phyloP scores from a whole-genome alignment of 306 rosid species.

The Hippophae rhamnoides region DNA sequence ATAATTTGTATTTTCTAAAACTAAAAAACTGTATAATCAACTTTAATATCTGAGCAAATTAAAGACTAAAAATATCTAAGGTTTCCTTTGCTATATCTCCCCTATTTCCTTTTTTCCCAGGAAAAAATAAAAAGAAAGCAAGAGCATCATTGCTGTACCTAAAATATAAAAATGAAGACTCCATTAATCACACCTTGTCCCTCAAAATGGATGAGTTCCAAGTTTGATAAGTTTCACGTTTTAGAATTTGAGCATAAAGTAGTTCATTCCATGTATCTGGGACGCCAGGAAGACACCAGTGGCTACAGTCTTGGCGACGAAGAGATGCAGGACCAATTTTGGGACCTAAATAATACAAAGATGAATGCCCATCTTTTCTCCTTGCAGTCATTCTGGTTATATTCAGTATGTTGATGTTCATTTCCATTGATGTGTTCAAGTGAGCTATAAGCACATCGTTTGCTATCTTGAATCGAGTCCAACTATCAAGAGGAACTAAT shows the following conservation, averaged over 20 bases:
- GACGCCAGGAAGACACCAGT: conserved; percentile 94
- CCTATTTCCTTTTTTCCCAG: no score
- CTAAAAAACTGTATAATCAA: no score
- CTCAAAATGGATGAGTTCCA: conserved; percentile 16
- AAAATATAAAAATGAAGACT: conserved; percentile 4
- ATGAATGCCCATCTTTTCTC: conserved; percentile 81
- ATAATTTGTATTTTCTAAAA: no score
- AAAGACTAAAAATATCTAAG: no score
- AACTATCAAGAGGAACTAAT: conserved; percentile 40
- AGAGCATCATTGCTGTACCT: not conserved
- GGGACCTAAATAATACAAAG: conserved; percentile 56
- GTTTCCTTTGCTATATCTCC: no score
- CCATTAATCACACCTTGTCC: conserved; percentile 3
- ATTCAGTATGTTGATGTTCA: conserved; percentile 41
- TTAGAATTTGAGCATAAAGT: conserved; percentile 53
- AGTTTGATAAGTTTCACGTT: conserved; percentile 18
- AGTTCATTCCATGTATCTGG: conserved; percentile 89
- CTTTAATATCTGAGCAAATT: no score
- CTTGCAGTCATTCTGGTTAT: conserved; percentile 56
- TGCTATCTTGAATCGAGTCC: conserved; percentile 53
- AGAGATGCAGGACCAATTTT: conserved; percentile 31
- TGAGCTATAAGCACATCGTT: conserved; percentile 34
- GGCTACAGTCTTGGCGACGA: conserved; percentile 89
- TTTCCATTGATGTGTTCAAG: conserved; percentile 12
- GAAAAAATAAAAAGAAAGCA: no score